Evolutionary conservation across 805 yeast genomes (phyloP).

Genomic region (Yarrowia yakushimensis): DNA sequence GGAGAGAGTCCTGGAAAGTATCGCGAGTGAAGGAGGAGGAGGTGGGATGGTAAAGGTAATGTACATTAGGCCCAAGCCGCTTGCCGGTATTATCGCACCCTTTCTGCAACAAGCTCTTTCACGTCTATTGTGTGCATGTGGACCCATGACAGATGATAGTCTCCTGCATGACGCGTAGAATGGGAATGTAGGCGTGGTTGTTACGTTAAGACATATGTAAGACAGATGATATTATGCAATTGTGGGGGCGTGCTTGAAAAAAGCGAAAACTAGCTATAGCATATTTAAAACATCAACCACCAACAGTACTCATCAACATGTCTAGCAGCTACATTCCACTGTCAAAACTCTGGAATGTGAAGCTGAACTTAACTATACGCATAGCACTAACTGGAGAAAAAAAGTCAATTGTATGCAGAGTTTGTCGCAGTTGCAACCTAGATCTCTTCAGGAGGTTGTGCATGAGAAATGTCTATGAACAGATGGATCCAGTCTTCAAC

Average conservation of each 20-base stretch:
- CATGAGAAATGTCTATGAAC: background rate
- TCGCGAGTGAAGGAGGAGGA: background rate
- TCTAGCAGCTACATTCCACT: background rate
- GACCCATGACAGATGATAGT: conserved; percentile 20
- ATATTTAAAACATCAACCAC: too few species aligned
- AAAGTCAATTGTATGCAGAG: background rate
- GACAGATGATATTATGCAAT: background rate
- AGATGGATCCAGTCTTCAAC: background rate
- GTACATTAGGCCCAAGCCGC: conserved; percentile 5
- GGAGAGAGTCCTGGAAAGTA: background rate
- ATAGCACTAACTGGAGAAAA: background rate
- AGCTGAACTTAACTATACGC: background rate
- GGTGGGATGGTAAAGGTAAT: background rate
- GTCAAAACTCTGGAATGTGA: conserved; percentile 1
- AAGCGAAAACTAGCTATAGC: too few species aligned
- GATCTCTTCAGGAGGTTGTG: background rate
- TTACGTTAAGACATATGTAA: background rate
- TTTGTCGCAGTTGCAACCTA: background rate
- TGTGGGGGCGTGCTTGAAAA: too few species aligned
- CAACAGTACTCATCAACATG: too few species aligned
- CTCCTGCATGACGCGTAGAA: conserved; percentile 25
- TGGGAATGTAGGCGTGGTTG: conserved; percentile 9
- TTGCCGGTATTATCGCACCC: conserved; percentile 4
- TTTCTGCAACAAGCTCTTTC: conserved; percentile 19
- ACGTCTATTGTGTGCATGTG: conserved; percentile 21